Base-by-base conservation (phyloP, 2,329 filamentous ascomycete genomes). In the Sporothrix brasiliensis region DNA sequence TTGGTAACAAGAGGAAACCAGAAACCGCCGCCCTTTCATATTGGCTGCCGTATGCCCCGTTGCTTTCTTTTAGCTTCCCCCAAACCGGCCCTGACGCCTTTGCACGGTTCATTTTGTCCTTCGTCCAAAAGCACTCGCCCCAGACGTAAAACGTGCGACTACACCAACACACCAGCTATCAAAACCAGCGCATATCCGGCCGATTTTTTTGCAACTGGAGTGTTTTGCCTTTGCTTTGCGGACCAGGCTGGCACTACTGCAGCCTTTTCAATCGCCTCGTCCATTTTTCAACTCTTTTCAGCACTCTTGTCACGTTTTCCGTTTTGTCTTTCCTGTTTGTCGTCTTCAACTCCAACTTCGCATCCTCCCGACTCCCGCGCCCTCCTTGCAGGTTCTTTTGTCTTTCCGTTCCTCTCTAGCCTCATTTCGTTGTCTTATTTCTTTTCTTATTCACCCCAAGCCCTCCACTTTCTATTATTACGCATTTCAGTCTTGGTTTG, bases 181-280 rank as follows among this genome's bases (percentile, higher is more conserved):
- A 41, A 41, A 50, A 16, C 49, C 47, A 53, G 47, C 49, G 24
- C 47, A 54, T 34, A 53, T 39, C 16, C 27, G 41, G 53, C 52
- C 53, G 24, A 4, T 14, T 56, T 67, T 53, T 24, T 24, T 41
- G 27, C 44, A 66, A 44, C 41, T 44, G 1, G 13, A 16, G 11
- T 16, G 11, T 27, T 56, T 61, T 61, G 54, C 24, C n/a, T 47
- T 63, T 60, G 27, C 39, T 56, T 50, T 56, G 19, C 60, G 10
- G 58, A 19, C 56, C 68, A 50, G 7, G 44, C 53, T 69, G 50
- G 60, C 68, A 67, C 61, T 70, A 67, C 68, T 70, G 68, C 52
- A 66, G 52, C 68, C 52, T 60, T 56, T 44, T 47, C 11, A 50
- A 58, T 58, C 34, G 34, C 47, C 56, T 54, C 39, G 21, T 50